Percentiles rank a stretch among this genome's conserved stretches.
phyloP scores from a whole-genome alignment of 2,329 filamentous ascomycete genomes.

The Trichophyton benhamiae region DNA sequence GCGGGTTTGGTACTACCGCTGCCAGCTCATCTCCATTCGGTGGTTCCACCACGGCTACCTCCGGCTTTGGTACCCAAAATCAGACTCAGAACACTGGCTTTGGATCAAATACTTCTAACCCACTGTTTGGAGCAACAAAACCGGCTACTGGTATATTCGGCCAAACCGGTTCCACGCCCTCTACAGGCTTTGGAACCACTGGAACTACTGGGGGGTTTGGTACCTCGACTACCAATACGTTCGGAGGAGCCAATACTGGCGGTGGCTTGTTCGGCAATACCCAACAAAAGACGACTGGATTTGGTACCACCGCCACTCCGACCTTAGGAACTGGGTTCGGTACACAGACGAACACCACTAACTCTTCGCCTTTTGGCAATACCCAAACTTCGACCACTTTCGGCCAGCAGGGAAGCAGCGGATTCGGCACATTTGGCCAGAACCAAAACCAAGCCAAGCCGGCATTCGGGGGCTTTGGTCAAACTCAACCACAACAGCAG shows the following conservation, averaged over 20 bases:
- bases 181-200: conserved; percentile 31
- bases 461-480: conserved; percentile 25
- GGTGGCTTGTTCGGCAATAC: conserved; percentile 33
- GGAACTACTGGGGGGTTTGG: conserved; percentile 26
- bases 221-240: conserved; percentile 13
- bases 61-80: conserved; percentile 31
- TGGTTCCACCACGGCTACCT: conserved; percentile 25
- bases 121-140: conserved; percentile 35
- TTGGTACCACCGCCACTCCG: conserved; percentile 21
- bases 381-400: conserved; percentile 33
- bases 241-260: conserved; percentile 23
- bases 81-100: conserved; percentile 28
- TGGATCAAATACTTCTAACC: conserved; percentile 24
- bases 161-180: conserved; percentile 20
- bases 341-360: conserved; percentile 23
- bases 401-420: conserved; percentile 29
- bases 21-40: conserved; percentile 31
- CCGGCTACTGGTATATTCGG: conserved; percentile 30
- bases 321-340: conserved; percentile 28
- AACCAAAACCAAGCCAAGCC: conserved; percentile 29
- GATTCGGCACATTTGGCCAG: conserved; percentile 35
- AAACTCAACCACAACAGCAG: conserved; percentile 31
- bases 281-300: conserved; percentile 27
- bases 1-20: conserved; percentile 31
- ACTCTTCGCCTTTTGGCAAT: conserved; percentile 29